Base-by-base conservation (phyloP, 1,284 basidiomycete species). In the Stygiomarasmius scandens region DNA sequence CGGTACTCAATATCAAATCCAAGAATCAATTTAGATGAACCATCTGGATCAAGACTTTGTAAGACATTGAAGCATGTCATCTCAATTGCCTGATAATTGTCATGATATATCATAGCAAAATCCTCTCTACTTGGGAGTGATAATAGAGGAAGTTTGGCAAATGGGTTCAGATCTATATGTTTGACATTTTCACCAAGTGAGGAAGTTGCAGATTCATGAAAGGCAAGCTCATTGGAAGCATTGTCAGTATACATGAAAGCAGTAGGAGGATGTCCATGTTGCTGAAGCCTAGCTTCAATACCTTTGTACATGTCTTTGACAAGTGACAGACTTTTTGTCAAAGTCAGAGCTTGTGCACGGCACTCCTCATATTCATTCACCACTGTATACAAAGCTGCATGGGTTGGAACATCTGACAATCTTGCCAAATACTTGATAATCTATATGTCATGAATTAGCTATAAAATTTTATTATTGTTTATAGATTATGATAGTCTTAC, bases 301-400 rank as follows among this genome's bases (percentile, higher is more conserved):
- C 51, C 51, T 22, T 10, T 16, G 19, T 43, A 25, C 10, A 22
- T 11, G 14, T 27, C 50, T 25, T 49, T 34, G 45, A 54, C 14
- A 55, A 41, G 53, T 1, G 22, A 16, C 36, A 59, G 12, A 8
- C 57, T 59, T n/a, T 63, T 61, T 1, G 59, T 61, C 1, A 25
- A 23, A 2, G 53, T 55, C 3, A 63, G 22, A 1, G 53, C 29
- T 9, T 61, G 52, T 0, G 25, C 46, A 11, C 60, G 57, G 19
- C 59, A 43, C 24, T 63, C 60, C 20, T 63, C 62, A 32, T 24
- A 50, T 9, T 61, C 49, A 29, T 63, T 63, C 19, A 59, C 32
- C 24, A 50, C 22, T 2, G 52, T 56, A 20, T 59, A 61, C 16
- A 49, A 51, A 1, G 59, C 55, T 2, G 27, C 53, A 43, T 55